Evolutionary conservation across 306 rosid genomes (phyloP).

Genomic region (Abrus precatorius): DNA sequence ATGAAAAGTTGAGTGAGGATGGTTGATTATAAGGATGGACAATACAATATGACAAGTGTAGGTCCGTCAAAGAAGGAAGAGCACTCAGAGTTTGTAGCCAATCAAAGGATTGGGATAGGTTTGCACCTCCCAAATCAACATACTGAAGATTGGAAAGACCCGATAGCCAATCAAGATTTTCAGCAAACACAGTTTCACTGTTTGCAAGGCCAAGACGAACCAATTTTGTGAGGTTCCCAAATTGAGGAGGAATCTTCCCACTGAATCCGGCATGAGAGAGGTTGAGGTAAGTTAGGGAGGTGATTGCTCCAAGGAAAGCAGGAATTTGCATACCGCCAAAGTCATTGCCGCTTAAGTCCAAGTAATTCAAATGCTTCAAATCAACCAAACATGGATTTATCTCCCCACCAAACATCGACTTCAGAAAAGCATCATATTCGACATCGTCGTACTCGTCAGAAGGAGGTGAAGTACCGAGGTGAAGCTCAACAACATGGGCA

Average conservation of each 20-base stretch:
- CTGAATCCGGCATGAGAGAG: not conserved
- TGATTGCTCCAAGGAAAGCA: constrained; percentile 22
- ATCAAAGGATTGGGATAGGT: constrained; percentile 18
- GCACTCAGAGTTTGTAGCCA: not conserved
- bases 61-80: constrained; percentile 31
- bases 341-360: constrained; percentile 17
- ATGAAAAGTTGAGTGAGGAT: constrained; percentile 10
- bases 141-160: constrained; percentile 16
- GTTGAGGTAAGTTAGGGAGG: constrained; percentile 19
- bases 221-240: constrained; percentile 3
- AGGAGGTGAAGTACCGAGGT: too few relatives aligned
- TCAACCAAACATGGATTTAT: too few relatives aligned
- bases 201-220: too few relatives aligned
- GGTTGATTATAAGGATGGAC: not conserved
- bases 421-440: too few relatives aligned
- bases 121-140: not conserved
- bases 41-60: not conserved
- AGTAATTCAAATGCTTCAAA: constrained; percentile 13
- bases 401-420: too few relatives aligned
- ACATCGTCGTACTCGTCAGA: too few relatives aligned
- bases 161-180: constrained; percentile 24
- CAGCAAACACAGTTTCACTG: not conserved
- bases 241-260: not conserved
- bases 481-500: not conserved
- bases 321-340: constrained; percentile 15